Evolutionary conservation across 2,329 filamentous ascomycete genomes (phyloP).

Genomic region (Anisogramma anomala): DNA sequence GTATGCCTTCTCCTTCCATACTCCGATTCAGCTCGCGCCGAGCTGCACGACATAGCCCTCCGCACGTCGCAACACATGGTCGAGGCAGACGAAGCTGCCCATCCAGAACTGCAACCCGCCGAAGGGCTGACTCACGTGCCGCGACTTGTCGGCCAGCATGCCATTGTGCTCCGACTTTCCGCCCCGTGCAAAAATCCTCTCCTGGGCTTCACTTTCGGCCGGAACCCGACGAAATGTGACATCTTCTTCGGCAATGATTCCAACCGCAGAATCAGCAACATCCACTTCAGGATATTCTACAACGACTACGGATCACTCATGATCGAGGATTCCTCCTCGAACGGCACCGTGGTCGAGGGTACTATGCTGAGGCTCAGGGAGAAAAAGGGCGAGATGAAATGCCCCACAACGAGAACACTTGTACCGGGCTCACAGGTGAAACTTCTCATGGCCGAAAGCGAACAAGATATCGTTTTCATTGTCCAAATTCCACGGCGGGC

Average conservation of each 20-base stretch:
- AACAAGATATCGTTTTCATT: constrained; percentile 61
- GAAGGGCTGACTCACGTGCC: constrained; percentile 40
- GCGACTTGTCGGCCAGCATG: constrained; percentile 43
- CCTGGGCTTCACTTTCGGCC: constrained; percentile 76
- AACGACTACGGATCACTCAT: constrained; percentile 80
- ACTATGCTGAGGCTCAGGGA: constrained; percentile 43
- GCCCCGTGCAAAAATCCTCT: constrained; percentile 55
- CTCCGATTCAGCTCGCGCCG: constrained; percentile 58
- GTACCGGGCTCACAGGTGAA: constrained; percentile 62
- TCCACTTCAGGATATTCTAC: constrained; percentile 90
- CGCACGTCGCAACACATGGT: constrained; percentile 39
- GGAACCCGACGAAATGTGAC: constrained; percentile 62
- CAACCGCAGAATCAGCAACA: constrained; percentile 70
- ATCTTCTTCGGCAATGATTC: constrained; percentile 55
- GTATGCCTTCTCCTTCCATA: constrained; percentile 78
- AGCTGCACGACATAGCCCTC: constrained; percentile 45
- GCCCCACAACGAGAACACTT: constrained; percentile 43
- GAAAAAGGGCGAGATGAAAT: constrained; percentile 17
- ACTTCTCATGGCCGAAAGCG: constrained; percentile 44
- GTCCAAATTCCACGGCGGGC: constrained; percentile 73
- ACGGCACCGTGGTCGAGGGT: constrained; percentile 79
- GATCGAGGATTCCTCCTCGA: constrained; percentile 91
- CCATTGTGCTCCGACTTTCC: constrained; percentile 73
- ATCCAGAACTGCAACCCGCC: constrained; percentile 31
- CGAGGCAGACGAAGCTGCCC: constrained; percentile 37